These are phyloP conservation scores for Pyricularia grisea DNA, from an alignment of 2,329 filamentous ascomycete species.

Conservation along the genomic window DNA sequence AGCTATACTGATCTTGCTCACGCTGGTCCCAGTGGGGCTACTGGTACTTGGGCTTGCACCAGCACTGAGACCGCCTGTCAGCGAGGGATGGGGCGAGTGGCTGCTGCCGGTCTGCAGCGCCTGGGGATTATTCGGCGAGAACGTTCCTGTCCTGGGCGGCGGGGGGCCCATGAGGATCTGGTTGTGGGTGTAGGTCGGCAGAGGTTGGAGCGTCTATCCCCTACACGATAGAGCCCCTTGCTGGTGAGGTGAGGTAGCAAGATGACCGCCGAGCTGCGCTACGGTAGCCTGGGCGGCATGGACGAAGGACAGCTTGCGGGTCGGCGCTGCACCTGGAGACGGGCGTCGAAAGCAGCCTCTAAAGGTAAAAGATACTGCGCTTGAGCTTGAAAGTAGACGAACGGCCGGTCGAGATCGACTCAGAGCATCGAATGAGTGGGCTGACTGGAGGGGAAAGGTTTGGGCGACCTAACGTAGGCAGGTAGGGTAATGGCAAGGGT, in stretches of 20 bases:
- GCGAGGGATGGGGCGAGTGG: constrained; percentile 48
- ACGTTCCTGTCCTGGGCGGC: constrained; percentile 53
- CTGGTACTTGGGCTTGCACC: constrained; percentile 51
- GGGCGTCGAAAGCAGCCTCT: background rate
- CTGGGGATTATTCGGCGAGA: constrained; percentile 52
- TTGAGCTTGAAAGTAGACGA: background rate
- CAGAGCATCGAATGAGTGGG: background rate
- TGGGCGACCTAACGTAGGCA: background rate
- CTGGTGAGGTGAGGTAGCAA: constrained; percentile 1
- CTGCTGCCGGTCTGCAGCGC: constrained; percentile 45
- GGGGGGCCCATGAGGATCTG: constrained; percentile 42
- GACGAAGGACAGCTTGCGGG: constrained; percentile 1
- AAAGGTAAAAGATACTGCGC: background rate
- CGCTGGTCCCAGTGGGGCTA: constrained; percentile 52
- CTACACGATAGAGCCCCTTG: constrained; percentile 7
- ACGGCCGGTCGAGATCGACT: background rate
- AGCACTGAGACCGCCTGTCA: constrained; percentile 47
- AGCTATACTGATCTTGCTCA: constrained; percentile 89
- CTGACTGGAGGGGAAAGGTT: background rate
- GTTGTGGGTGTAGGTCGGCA: constrained; percentile 2
- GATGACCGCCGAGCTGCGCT: background rate
- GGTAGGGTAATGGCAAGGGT: background rate
- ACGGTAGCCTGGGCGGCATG: constrained; percentile 2
- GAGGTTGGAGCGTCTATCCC: constrained; percentile 7
- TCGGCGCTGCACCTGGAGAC: background rate